Evolutionary conservation across 2,329 filamentous ascomycete genomes (phyloP), one percentile per base, ranked within the genome.

Genomic region (Penicillium glabrum): DNA sequence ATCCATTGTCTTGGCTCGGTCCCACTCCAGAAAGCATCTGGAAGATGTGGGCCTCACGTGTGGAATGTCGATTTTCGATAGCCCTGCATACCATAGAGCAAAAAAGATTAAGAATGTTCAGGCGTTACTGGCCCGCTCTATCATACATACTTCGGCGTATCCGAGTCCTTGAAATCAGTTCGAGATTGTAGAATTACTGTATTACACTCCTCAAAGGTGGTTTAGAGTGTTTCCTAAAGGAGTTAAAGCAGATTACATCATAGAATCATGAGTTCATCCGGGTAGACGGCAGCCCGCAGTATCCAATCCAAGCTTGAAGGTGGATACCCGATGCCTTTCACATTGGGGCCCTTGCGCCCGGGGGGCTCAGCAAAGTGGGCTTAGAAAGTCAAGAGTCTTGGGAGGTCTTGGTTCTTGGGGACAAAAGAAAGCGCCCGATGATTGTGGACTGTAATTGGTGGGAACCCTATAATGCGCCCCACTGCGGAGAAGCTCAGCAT

Each of bases 401-500:
- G n/a, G n/a, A 14, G 8, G 27, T 44, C 29, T 51, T 23, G 37
- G 29, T 31, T 19, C 26, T 19, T 19, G 35, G 33, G 16, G 33
- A 37, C 14, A 21, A 16, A 21, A 16, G 43, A 33, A 41, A 47
- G 26, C 8, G 27, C 23, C 37, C 33, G n/a, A 41, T 39, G 23
- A 43, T 29, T 14, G 37, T 39, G 23, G 14, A 35, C 23, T n/a
- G 44, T 31, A 27, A 46, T 46, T 46, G 50, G 35, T 53, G 21
- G 11, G 24, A 26, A 16, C 2, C 26, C 10, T 37, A 29, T 11
- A 31, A 51, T 21, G 33, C 9, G 53, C 46, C 54, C 59, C 57
- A 60, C 57, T 60, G 61, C 55, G 61, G 61, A 63, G 61, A 56
- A 59, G 39, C 37, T 51, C 44, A 50, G 39, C 31, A 48, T n/a